Conservation (phyloP, 345 rosid genomes). For the Iberis pinnata region DNA sequence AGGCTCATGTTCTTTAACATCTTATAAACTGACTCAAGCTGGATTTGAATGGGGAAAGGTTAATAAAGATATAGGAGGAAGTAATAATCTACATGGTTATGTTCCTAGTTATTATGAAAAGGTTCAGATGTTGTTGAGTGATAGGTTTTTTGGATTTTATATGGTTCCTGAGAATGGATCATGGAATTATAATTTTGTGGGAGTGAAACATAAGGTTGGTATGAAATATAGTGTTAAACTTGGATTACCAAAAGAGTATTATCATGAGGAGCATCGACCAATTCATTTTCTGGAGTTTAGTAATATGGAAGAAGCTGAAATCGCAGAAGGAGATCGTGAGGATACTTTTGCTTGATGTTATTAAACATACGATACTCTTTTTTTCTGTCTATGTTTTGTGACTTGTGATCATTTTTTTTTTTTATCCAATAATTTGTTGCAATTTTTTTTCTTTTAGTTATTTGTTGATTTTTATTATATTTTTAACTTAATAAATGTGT, state of each 20-base stretch:
- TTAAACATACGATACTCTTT: too few relatives aligned
- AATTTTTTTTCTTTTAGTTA: too few relatives aligned
- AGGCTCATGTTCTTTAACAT: constrained; percentile 83
- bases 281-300: constrained; percentile 88
- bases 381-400: too few relatives aligned
- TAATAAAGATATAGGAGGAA: constrained; percentile 48
- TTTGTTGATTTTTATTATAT: too few relatives aligned
- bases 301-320: constrained; percentile 62
- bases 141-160: constrained; percentile 81
- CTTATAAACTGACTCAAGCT: constrained; percentile 72
- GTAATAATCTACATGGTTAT: constrained; percentile 82
- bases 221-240: constrained; percentile 82
- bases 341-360: constrained; percentile 60
- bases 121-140: constrained; percentile 90
- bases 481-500: too few relatives aligned
- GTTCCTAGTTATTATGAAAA: constrained; percentile 87
- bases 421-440: too few relatives aligned
- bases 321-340: constrained; percentile 63
- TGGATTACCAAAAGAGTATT: constrained; percentile 70
- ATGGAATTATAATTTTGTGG: constrained; percentile 94
- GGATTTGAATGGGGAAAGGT: constrained; percentile 92
- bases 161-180: constrained; percentile 78
- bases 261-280: constrained; percentile 76
- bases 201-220: constrained; percentile 75
- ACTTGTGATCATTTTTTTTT: too few relatives aligned